These are phyloP conservation scores for Tinospora cordifolia DNA, from an alignment of 164 flowering plant genomes.

Conservation along the genomic window DNA sequence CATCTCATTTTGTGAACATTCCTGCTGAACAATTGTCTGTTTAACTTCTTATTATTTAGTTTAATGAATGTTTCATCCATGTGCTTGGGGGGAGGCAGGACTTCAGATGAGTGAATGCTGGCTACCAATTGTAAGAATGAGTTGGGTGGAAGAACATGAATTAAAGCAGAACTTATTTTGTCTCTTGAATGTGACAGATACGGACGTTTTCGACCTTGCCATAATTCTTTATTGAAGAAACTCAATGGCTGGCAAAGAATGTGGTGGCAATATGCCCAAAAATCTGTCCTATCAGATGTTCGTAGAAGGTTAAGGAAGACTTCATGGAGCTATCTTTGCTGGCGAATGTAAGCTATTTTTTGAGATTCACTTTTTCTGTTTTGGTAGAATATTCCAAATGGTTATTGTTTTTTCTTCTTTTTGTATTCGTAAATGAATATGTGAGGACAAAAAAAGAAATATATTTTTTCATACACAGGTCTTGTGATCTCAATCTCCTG, in stretches of 20 bases:
- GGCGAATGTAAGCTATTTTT: slow-evolving; percentile 55
- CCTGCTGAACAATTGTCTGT: not conserved
- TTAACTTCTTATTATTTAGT: not conserved
- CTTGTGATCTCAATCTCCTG: not conserved
- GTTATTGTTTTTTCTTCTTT: not conserved
- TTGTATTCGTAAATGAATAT: not conserved
- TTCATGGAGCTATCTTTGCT: slow-evolving; percentile 73
- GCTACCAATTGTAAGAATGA: not conserved
- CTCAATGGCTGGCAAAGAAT: slow-evolving; percentile 63
- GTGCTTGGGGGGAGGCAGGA: not conserved
- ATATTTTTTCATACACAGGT: not conserved
- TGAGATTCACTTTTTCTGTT: not conserved
- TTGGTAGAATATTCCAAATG: not conserved
- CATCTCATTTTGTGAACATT: not conserved
- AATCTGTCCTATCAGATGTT: slow-evolving; percentile 73
- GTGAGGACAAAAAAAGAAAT: no score
- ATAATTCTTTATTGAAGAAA: slow-evolving; percentile 43
- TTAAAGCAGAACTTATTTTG: slow-evolving; percentile 8
- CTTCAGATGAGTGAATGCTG: no score
- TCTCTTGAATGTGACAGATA: slow-evolving; percentile 39
- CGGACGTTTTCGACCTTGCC: slow-evolving; percentile 80
- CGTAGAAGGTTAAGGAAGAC: slow-evolving; percentile 55
- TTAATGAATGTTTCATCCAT: not conserved
- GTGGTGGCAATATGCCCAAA: slow-evolving; percentile 95
- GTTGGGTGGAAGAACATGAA: not conserved